Conservation (phyloP, 495 filamentous ascomycete genomes). For the Neurospora sp. region DNA sequence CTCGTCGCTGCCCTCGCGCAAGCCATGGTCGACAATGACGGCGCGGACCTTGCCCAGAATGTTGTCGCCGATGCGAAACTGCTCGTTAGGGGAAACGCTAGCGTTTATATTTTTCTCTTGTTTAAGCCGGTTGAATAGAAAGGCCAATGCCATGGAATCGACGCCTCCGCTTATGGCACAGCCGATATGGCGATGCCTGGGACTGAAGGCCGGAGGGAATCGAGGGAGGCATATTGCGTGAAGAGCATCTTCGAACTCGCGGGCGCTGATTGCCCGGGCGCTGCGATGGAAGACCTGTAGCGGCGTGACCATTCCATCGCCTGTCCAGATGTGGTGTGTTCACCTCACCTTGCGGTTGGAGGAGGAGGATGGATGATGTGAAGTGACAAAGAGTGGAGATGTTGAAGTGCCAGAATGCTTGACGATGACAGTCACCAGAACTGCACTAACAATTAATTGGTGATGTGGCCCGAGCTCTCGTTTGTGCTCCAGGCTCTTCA, state of each 20-base stretch:
- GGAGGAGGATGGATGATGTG: neutral
- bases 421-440: neutral
- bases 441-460: neutral
- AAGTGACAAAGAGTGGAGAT: neutral
- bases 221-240: conserved; percentile 38
- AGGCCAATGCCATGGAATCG: conserved; percentile 90
- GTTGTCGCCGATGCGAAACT: conserved; percentile 26
- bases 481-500: neutral
- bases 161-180: conserved; percentile 80
- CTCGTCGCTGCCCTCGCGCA: conserved; percentile 52
- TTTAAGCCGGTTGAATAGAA: conserved; percentile 44
- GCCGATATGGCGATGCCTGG: conserved; percentile 24
- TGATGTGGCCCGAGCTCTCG: neutral
- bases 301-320: conserved; percentile 36
- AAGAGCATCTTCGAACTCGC: conserved; percentile 45
- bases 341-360: neutral
- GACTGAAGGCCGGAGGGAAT: conserved; percentile 18
- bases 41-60: conserved; percentile 39
- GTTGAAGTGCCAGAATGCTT: neutral
- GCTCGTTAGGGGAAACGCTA: neutral
- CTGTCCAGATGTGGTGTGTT: neutral
- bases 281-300: conserved; percentile 29
- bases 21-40: conserved; percentile 71
- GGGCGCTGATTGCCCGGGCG: conserved; percentile 34
- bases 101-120: neutral